These are phyloP conservation scores for Desmodesmus armatus DNA, from an alignment of 139 green algal genomes.

Conservation along the genomic window DNA sequence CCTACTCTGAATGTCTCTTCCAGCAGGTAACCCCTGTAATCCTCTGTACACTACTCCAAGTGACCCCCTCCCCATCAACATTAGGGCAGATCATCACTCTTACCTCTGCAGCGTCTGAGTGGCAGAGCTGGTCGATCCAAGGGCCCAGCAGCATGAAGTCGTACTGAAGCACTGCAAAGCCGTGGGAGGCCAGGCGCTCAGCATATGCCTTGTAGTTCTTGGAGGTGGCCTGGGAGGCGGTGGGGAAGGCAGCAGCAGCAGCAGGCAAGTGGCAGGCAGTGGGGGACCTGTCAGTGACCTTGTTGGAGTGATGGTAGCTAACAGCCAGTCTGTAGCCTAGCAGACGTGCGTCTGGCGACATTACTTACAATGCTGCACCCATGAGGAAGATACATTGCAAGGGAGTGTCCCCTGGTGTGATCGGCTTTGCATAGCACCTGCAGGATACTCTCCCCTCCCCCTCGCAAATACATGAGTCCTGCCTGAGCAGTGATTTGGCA, in stretches of 20 bases:
- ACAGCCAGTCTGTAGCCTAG: no score
- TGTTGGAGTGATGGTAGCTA: background rate
- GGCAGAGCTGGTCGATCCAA: no score
- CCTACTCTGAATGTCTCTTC: no score
- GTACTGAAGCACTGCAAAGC: background rate
- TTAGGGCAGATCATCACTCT: no score
- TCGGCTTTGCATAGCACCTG: no score
- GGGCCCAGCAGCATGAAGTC: background rate
- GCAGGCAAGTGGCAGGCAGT: background rate
- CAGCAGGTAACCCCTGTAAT: no score
- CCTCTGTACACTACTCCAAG: no score
- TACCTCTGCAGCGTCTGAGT: background rate
- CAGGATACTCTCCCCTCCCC: no score
- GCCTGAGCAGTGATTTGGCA: no score
- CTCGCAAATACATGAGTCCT: no score
- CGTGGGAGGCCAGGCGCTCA: background rate
- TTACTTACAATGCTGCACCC: background rate
- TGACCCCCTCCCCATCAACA: no score
- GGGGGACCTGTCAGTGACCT: background rate
- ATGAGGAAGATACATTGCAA: background rate
- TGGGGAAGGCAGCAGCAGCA: background rate
- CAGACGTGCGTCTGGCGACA: background rate
- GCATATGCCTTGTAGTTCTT: background rate
- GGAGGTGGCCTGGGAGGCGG: no score
- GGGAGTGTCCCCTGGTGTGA: background rate